These are phyloP conservation scores for Sphaerulina musiva DNA, from an alignment of 2,329 filamentous ascomycete genomes.

Conservation along the genomic window DNA sequence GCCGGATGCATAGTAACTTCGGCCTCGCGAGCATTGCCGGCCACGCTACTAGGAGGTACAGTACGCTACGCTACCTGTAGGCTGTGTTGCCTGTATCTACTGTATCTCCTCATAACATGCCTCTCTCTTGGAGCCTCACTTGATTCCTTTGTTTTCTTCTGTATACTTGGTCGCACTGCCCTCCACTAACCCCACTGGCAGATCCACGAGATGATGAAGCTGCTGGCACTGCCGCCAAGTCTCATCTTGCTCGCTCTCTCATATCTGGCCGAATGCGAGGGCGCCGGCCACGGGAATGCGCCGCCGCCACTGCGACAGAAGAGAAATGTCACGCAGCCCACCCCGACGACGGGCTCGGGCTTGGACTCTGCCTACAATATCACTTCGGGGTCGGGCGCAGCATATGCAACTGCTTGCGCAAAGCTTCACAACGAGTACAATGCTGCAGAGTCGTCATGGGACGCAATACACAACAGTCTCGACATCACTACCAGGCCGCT, in stretches of 20 bases:
- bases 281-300: neutral
- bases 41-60: too few relatives aligned
- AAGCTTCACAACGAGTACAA: slow-evolving; percentile 6
- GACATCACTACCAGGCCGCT: slow-evolving; percentile 6
- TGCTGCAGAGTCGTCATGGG: slow-evolving; percentile 3
- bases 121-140: too few relatives aligned
- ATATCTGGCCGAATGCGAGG: slow-evolving; percentile 4
- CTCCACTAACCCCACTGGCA: too few relatives aligned
- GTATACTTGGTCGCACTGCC: too few relatives aligned
- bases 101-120: too few relatives aligned
- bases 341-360: neutral
- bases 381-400: slow-evolving; percentile 4
- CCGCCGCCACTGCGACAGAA: neutral
- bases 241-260: slow-evolving; percentile 14
- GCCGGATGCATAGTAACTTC: too few relatives aligned
- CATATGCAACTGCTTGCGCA: slow-evolving; percentile 10
- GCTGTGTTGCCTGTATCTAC: too few relatives aligned
- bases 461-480: slow-evolving; percentile 2
- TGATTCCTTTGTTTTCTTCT: too few relatives aligned
- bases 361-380: neutral
- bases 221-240: slow-evolving; percentile 16
- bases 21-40: too few relatives aligned
- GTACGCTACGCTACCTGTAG: too few relatives aligned
- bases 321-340: neutral
- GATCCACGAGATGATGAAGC: neutral